Percentiles rank a stretch among this genome's conserved stretches.
Evolutionary conservation across 2,329 filamentous ascomycete species (phyloP).

Genomic region (Lanzia echinophila): DNA sequence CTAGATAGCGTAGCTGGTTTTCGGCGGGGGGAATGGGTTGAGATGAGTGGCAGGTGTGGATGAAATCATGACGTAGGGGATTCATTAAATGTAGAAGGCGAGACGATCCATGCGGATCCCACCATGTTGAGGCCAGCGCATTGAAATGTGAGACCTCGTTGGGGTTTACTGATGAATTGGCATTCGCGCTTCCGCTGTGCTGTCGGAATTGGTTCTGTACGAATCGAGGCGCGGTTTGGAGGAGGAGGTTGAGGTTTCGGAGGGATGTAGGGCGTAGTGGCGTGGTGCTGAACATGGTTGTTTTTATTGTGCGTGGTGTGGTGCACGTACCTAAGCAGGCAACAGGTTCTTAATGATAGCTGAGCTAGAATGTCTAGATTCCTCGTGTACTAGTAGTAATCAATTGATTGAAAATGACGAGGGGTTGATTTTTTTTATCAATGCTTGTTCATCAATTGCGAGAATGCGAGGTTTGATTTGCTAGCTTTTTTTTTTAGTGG

Average conservation of each 20-base stretch:
- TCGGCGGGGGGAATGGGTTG: constrained; percentile 37
- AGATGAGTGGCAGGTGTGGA: constrained; percentile 61
- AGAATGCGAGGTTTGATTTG: neutral
- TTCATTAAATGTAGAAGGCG: constrained; percentile 97
- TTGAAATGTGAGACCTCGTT: constrained; percentile 93
- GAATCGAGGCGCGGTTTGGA: constrained; percentile 26
- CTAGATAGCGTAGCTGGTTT: constrained; percentile 63
- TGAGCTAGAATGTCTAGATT: no score
- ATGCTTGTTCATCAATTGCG: neutral
- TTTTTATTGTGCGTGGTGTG: neutral
- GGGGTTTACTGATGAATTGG: constrained; percentile 67
- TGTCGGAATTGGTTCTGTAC: constrained; percentile 23
- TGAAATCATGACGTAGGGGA: constrained; percentile 90
- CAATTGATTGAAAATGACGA: neutral
- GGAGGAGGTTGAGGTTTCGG: constrained; percentile 27
- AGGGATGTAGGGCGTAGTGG: constrained; percentile 24
- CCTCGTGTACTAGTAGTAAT: neutral
- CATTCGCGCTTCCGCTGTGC: constrained; percentile 15
- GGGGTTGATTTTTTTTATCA: no score
- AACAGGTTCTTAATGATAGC: neutral
- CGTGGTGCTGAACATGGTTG: neutral
- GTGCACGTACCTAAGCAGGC: neutral
- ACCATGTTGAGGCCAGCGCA: constrained; percentile 88
- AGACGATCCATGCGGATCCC: constrained; percentile 90
- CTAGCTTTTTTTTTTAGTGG: neutral